These are phyloP conservation scores for Cryptosporidium ubiquitum DNA, from an alignment of 169 alveolate genomes.

Conservation along the genomic window DNA sequence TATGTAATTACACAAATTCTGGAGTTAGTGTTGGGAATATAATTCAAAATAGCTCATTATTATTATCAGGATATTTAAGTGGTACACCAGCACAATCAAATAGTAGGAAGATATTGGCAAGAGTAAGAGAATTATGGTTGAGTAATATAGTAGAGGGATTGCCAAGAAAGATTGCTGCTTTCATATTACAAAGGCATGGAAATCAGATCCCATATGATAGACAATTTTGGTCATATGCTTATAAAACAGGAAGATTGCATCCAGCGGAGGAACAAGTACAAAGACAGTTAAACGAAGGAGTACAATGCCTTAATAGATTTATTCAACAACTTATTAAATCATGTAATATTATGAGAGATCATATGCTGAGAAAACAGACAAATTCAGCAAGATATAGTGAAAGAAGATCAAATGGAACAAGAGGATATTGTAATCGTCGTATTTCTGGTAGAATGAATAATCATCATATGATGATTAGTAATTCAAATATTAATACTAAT, in stretches of 20 bases:
- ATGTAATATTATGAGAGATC: slow-evolving; percentile 62
- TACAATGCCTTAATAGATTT: slow-evolving; percentile 69
- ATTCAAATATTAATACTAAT: background rate
- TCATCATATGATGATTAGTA: background rate
- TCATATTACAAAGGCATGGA: slow-evolving; percentile 68
- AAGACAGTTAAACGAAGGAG: slow-evolving; percentile 68
- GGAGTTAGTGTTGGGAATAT: slow-evolving; percentile 62
- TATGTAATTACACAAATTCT: slow-evolving; percentile 22
- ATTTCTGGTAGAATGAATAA: background rate
- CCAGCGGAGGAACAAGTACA: slow-evolving; percentile 75
- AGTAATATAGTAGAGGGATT: slow-evolving; percentile 63
- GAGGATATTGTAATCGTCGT: background rate
- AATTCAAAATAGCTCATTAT: slow-evolving; percentile 60
- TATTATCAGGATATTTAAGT: slow-evolving; percentile 59
- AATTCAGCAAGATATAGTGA: slow-evolving; percentile 18
- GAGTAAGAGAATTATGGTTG: slow-evolving; percentile 71
- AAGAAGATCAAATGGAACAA: slow-evolving; percentile 14
- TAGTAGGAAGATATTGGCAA: slow-evolving; percentile 67
- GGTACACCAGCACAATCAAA: slow-evolving; percentile 71
- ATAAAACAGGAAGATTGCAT: slow-evolving; percentile 69
- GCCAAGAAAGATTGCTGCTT: slow-evolving; percentile 71
- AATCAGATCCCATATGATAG: slow-evolving; percentile 71
- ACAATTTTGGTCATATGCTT: slow-evolving; percentile 75
- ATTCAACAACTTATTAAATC: slow-evolving; percentile 57
- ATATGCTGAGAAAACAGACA: slow-evolving; percentile 50